phyloP scores from a whole-genome alignment of 2,329 filamentous ascomycete genomes.

The Purpureocillium lavendulum region DNA sequence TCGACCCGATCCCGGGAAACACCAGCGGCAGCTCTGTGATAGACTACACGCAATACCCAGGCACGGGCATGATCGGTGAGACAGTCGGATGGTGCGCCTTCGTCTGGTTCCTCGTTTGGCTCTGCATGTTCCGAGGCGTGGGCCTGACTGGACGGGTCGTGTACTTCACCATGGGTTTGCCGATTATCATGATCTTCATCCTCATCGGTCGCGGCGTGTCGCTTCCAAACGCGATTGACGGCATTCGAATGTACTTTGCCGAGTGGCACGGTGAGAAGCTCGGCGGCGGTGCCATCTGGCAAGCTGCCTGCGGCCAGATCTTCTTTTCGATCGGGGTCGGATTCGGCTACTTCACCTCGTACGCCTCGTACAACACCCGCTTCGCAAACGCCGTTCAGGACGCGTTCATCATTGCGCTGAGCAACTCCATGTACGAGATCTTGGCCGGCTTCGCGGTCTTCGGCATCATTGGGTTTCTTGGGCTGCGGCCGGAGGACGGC shows the following conservation, averaged over 20 bases:
- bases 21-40: slow-evolving; percentile 1
- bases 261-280: slow-evolving; percentile 6
- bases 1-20: slow-evolving; percentile 1
- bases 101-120: slow-evolving; percentile 47
- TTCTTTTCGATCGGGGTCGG: slow-evolving; percentile 29
- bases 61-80: slow-evolving; percentile 36
- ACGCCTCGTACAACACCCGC: slow-evolving; percentile 38
- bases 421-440: slow-evolving; percentile 44
- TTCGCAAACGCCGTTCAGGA: slow-evolving; percentile 35
- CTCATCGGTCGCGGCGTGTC: slow-evolving; percentile 41
- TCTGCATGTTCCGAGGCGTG: slow-evolving; percentile 49
- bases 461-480: slow-evolving; percentile 39
- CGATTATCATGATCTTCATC: slow-evolving; percentile 43
- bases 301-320: slow-evolving; percentile 40
- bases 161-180: slow-evolving; percentile 48
- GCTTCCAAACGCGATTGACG: slow-evolving; percentile 40
- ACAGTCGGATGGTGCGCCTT: slow-evolving; percentile 46
- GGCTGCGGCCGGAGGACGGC: slow-evolving; percentile 18
- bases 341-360: slow-evolving; percentile 29
- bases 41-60: slow-evolving; percentile 32
- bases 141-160: slow-evolving; percentile 45
- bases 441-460: slow-evolving; percentile 33
- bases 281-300: slow-evolving; percentile 30
- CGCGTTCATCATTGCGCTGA: slow-evolving; percentile 41
- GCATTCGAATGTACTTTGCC: slow-evolving; percentile 31